Evolutionary conservation across 495 filamentous ascomycete species (phyloP).

Genomic region (Clavariopsis aquatica): DNA sequence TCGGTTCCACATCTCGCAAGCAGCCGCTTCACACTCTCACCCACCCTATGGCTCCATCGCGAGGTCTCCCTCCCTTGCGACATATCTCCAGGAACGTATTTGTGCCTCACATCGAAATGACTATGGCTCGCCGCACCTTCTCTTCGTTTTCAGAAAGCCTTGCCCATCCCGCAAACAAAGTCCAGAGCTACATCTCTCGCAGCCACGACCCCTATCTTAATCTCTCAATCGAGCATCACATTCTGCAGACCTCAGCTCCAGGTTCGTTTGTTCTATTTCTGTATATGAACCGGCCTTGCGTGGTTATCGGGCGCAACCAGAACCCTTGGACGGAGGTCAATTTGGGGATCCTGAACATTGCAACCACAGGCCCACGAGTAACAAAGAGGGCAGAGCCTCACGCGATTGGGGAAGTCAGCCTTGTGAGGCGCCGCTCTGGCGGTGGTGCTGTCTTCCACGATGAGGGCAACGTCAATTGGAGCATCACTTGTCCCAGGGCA

Average conservation of each 20-base stretch:
- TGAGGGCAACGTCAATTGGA: slow-evolving; percentile 87
- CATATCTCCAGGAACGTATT: not conserved
- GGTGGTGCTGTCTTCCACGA: slow-evolving; percentile 96
- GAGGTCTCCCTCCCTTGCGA: slow-evolving; percentile 35
- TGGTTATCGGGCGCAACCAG: slow-evolving; percentile 93
- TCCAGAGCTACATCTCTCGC: slow-evolving; percentile 76
- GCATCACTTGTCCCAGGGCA: slow-evolving; percentile 75
- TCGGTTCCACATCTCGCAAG: not conserved
- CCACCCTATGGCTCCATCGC: slow-evolving; percentile 44
- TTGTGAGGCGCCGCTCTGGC: slow-evolving; percentile 81
- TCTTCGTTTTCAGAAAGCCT: slow-evolving; percentile 50
- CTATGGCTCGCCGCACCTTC: slow-evolving; percentile 22
- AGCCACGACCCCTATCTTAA: slow-evolving; percentile 81
- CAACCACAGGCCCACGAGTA: not conserved
- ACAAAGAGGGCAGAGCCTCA: slow-evolving; percentile 32
- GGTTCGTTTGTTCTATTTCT: slow-evolving; percentile 79
- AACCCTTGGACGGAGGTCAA: slow-evolving; percentile 96
- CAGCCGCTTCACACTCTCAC: not conserved
- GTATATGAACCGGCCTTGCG: slow-evolving; percentile 80
- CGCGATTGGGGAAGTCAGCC: slow-evolving; percentile 51
- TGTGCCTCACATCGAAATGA: not conserved
- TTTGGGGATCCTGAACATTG: slow-evolving; percentile 55
- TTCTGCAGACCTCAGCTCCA: slow-evolving; percentile 69
- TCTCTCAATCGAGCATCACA: slow-evolving; percentile 91
- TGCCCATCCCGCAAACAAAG: slow-evolving; percentile 42